Percentiles rank a stretch among this genome's conserved stretches.
phyloP scores from a whole-genome alignment of 2,329 filamentous ascomycete species.

The Fusarium caatingaense region DNA sequence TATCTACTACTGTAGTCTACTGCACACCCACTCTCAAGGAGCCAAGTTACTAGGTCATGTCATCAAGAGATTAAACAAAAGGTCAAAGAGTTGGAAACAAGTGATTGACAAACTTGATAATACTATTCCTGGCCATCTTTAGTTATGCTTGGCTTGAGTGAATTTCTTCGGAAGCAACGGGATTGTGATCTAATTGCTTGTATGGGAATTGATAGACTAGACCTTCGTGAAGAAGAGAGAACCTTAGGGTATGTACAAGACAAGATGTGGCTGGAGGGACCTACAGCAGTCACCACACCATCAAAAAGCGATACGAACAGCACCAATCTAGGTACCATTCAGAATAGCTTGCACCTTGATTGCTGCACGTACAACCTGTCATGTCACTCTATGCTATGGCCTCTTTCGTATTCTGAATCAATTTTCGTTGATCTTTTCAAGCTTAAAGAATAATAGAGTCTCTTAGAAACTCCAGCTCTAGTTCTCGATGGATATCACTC shows the following conservation, averaged over 20 bases:
- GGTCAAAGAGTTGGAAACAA: constrained; percentile 9
- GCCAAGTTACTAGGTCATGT: constrained; percentile 3
- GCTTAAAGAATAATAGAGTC: not conserved
- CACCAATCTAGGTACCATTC: constrained; percentile 27
- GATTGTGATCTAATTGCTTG: not conserved
- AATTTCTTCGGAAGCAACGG: constrained; percentile 15
- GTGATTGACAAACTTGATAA: constrained; percentile 4
- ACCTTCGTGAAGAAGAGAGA: too few species aligned
- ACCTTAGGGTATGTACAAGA: not conserved
- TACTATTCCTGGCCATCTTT: constrained; percentile 3
- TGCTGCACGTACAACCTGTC: constrained; percentile 3
- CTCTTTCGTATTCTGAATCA: constrained; percentile 28
- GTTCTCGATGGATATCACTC: not conserved
- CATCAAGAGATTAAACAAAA: not conserved
- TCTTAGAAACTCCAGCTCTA: not conserved
- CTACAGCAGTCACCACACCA: constrained; percentile 35
- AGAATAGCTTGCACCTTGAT: not conserved
- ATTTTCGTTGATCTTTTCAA: constrained; percentile 6
- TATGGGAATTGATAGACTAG: not conserved
- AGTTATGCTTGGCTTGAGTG: constrained; percentile 9
- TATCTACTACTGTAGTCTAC: constrained; percentile 27
- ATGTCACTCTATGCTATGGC: not conserved
- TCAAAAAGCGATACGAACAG: constrained; percentile 28
- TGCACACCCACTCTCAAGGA: constrained; percentile 20
- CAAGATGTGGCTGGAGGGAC: constrained; percentile 23